Base-by-base conservation (phyloP, 2,329 filamentous ascomycete species). In the Endothia cerciana region DNA sequence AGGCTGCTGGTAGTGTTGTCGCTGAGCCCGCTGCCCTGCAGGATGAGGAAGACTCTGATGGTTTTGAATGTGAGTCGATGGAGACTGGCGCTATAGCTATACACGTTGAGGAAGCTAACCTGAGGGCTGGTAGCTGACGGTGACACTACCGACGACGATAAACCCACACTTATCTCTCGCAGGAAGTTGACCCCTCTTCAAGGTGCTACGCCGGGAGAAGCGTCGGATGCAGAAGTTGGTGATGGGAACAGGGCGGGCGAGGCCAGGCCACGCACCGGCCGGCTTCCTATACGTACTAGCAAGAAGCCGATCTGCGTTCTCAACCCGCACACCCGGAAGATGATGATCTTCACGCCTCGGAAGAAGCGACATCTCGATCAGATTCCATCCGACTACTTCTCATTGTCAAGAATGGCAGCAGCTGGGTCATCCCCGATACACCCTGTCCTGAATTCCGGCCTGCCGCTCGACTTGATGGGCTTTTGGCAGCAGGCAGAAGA, bases 401-500 rank as follows among this genome's bases (percentile, higher is more conserved):
- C 73, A 3, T 55, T 64, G n/a, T 73, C 76, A 59, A 73, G 79
- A 63, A 72, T 45, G 57, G 57, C 57, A 43, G 7, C 57, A 17
- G 25, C 22, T 28, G 57, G 40, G 8, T 41, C 57, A 22, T 59
- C 57, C 8, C 38, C 38, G 3, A 4, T n/a, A 13, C 17, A 43
- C 40, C 38, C 57, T 19, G 22, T 40, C 5, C 7, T 43, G 5
- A 59, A 49, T 30, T 22, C 25, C 25, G 28, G 45, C n/a, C 28
- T 57, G 25, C 45, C 28, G 40, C 33, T 56, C 38, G 38, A 41
- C 11, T 84, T 84, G 65, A 79, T 87, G 76, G 84, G 85, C 69
- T 87, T 86, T 5, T 88, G 91, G 73, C 83, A 58, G 73, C 83
- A 58, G n/a, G 38, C 87, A n/a, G 83, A 92, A 72, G 91, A 90